These are phyloP conservation scores for Entophlyctis luteolus DNA, from an alignment of 192 early-diverging fungal species.

Conservation along the genomic window DNA sequence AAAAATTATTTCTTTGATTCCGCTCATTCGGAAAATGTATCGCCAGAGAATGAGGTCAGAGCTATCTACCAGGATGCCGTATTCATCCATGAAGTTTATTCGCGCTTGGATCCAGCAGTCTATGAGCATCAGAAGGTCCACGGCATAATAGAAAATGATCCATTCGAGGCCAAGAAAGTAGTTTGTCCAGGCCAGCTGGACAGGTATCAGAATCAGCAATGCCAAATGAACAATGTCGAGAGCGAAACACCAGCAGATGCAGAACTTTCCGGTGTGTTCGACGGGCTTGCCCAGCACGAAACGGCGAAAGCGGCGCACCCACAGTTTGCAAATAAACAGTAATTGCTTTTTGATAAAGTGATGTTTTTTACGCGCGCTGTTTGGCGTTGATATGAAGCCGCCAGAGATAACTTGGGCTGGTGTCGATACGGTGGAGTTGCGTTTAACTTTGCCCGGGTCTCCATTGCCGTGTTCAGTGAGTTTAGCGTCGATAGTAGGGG, in stretches of 20 bases:
- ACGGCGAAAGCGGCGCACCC: too few species aligned
- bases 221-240: constrained; percentile 21
- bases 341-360: too few species aligned
- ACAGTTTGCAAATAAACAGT: too few species aligned
- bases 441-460: too few species aligned
- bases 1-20: constrained; percentile 7
- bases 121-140: constrained; percentile 22
- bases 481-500: too few species aligned
- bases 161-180: constrained; percentile 11
- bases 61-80: constrained; percentile 21
- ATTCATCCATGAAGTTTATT: constrained; percentile 27
- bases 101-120: constrained; percentile 24
- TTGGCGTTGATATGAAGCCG: too few species aligned
- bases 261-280: background rate
- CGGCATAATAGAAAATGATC: constrained; percentile 11
- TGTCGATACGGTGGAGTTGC: too few species aligned
- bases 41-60: background rate
- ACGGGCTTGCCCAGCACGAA: background rate
- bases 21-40: constrained; percentile 17
- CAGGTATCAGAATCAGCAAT: constrained; percentile 22
- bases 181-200: constrained; percentile 30
- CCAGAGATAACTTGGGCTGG: too few species aligned
- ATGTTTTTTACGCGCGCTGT: too few species aligned
- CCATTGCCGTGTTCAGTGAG: too few species aligned
- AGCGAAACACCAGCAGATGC: constrained; percentile 12